Percentiles rank a stretch among this genome's conserved stretches.
Evolutionary conservation across 2,329 filamentous ascomycete genomes (phyloP).

Genomic region (Aspergillus flavus): DNA sequence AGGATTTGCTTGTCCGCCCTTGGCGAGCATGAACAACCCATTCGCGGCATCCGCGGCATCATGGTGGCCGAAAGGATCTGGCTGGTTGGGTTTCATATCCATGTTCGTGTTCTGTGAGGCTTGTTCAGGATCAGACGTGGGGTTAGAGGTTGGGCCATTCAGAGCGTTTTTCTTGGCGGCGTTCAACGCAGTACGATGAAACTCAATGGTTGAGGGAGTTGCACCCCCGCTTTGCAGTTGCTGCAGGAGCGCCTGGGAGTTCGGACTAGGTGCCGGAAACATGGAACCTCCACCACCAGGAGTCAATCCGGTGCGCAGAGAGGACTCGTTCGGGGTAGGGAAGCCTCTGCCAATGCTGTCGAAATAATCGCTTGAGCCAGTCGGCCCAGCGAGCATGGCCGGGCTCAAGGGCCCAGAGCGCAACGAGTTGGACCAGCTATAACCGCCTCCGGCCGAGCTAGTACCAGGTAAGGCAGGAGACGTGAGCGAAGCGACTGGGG

Average conservation of each 20-base stretch:
- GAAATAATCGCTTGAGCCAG: constrained; percentile 79
- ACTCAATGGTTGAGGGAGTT: constrained; percentile 89
- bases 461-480: constrained; percentile 83
- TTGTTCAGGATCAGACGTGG: constrained; percentile 44
- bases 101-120: constrained; percentile 41
- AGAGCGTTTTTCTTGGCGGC: constrained; percentile 66
- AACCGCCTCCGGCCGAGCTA: constrained; percentile 67
- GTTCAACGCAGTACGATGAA: constrained; percentile 88
- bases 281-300: constrained; percentile 95
- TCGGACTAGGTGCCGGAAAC: constrained; percentile 91
- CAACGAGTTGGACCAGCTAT: constrained; percentile 84
- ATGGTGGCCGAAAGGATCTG: constrained; percentile 78
- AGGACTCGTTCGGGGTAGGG: constrained; percentile 95
- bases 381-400: constrained; percentile 90
- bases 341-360: constrained; percentile 83
- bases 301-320: constrained; percentile 84
- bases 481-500: constrained; percentile 85
- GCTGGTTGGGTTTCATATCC: constrained; percentile 47
- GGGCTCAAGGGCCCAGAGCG: constrained; percentile 92
- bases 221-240: constrained; percentile 78
- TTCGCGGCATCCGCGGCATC: constrained; percentile 94
- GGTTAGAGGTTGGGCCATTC: constrained; percentile 46
- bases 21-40: constrained; percentile 85
- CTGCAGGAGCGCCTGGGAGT: constrained; percentile 79
- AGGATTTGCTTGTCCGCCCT: constrained; percentile 59